phyloP scores from a whole-genome alignment of 78 protist species.

The Bigelowiella natans region DNA sequence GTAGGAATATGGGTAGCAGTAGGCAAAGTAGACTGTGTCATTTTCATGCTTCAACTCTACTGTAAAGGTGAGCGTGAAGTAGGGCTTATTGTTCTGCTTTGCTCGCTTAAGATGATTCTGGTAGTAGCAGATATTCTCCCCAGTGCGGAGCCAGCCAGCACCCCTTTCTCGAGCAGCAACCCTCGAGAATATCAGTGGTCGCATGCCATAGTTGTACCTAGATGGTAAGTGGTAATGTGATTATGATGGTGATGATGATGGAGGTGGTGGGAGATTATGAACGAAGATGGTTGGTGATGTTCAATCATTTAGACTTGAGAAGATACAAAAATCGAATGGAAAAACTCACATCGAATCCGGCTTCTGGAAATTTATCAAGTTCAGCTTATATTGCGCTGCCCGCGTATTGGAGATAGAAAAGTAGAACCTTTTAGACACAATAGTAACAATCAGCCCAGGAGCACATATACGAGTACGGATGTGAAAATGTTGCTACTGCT shows the following conservation, averaged over 20 bases:
- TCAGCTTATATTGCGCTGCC: neutral
- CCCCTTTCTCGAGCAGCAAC: neutral
- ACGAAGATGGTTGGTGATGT: no score
- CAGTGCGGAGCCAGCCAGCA: neutral
- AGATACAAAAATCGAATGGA: no score
- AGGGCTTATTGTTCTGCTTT: neutral
- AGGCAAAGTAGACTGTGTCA: slow-evolving; percentile 45
- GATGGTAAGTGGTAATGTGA: no score
- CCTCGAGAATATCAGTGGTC: neutral
- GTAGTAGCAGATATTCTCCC: neutral
- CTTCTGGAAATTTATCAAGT: neutral
- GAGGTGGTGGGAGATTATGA: no score
- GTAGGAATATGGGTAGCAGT: slow-evolving; percentile 55
- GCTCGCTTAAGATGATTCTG: neutral
- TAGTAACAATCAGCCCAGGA: no score
- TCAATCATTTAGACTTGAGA: no score
- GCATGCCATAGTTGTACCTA: neutral
- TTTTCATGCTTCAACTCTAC: slow-evolving; percentile 24
- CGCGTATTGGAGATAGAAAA: neutral
- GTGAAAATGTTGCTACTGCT: no score
- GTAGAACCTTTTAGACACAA: no score
- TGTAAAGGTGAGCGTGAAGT: slow-evolving; percentile 33
- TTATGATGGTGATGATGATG: no score
- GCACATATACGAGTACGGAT: no score
- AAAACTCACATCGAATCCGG: neutral